Conservation (phyloP, 176 grass and related monocot genomes). For the Rhipidocladum racemiflorum region DNA sequence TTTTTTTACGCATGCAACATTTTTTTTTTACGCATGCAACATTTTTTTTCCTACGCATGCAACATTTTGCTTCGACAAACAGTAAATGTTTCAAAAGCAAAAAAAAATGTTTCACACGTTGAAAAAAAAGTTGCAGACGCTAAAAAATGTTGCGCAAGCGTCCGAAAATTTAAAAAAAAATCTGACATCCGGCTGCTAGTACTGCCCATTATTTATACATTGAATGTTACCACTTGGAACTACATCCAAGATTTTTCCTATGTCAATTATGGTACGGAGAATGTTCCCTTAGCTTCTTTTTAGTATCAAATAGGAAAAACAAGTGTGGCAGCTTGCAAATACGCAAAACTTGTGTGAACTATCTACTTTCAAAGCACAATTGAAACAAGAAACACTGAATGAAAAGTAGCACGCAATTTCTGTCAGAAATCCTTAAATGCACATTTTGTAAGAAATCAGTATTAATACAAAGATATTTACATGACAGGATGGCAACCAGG, state of each 20-base stretch:
- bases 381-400: background rate
- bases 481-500: background rate
- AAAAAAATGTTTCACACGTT: too few species aligned
- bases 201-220: slow-evolving; percentile 1
- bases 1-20: too few species aligned
- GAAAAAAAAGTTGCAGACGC: too few species aligned
- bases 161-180: too few species aligned
- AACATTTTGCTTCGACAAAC: too few species aligned
- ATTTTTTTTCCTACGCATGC: too few species aligned
- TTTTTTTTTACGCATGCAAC: too few species aligned
- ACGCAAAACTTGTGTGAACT: background rate
- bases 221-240: background rate
- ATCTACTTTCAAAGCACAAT: slow-evolving; percentile 16
- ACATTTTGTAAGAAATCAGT: background rate
- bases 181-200: too few species aligned
- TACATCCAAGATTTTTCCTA: background rate
- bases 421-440: background rate
- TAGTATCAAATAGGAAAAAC: slow-evolving; percentile 14
- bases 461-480: background rate
- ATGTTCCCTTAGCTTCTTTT: slow-evolving; percentile 2
- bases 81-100: too few species aligned
- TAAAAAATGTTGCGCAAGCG: too few species aligned
- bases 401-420: background rate
- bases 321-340: background rate
- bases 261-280: background rate